Conservation (phyloP, 257 asterid genomes). For the Lavandula angustifolia region DNA sequence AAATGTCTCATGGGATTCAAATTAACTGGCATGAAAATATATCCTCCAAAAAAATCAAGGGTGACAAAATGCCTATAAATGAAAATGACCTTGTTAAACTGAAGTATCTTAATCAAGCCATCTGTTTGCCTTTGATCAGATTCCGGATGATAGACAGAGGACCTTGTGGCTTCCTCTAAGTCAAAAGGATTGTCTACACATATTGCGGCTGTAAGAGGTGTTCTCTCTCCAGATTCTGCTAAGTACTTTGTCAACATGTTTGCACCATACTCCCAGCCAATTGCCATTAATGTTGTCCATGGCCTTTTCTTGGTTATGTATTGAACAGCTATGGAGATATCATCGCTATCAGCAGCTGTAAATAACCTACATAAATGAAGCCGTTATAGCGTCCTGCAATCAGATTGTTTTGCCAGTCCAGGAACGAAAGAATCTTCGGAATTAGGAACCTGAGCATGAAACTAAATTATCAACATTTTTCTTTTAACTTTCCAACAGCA, state of each 20-base stretch:
- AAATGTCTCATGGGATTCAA: neutral
- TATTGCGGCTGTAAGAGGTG: conserved; percentile 91
- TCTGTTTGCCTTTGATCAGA: conserved; percentile 56
- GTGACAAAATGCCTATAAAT: neutral
- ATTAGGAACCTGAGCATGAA: conserved; percentile 36
- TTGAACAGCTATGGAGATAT: conserved; percentile 77
- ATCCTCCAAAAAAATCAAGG: conserved; percentile 12
- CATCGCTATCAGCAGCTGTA: conserved; percentile 99
- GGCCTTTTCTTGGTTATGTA: conserved; percentile 80
- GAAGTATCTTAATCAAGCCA: conserved; percentile 79
- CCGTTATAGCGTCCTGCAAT: conserved; percentile 52
- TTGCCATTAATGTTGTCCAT: conserved; percentile 84
- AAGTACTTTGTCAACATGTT: conserved; percentile 95
- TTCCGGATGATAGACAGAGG: conserved; percentile 49
- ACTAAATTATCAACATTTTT: conserved; percentile 21
- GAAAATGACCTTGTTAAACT: conserved; percentile 68
- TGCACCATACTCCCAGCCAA: conserved; percentile 98
- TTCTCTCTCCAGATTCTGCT: conserved; percentile 83
- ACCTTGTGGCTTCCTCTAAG: conserved; percentile 78
- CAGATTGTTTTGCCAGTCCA: conserved; percentile 53
- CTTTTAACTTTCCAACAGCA: conserved; percentile 10
- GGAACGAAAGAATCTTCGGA: conserved; percentile 34
- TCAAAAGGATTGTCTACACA: conserved; percentile 96
- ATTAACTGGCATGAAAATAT: neutral
- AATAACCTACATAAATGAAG: conserved; percentile 89